Evolutionary conservation across 768 basidiomycete species (phyloP).

Genomic region (Leccinum disarticulatum): DNA sequence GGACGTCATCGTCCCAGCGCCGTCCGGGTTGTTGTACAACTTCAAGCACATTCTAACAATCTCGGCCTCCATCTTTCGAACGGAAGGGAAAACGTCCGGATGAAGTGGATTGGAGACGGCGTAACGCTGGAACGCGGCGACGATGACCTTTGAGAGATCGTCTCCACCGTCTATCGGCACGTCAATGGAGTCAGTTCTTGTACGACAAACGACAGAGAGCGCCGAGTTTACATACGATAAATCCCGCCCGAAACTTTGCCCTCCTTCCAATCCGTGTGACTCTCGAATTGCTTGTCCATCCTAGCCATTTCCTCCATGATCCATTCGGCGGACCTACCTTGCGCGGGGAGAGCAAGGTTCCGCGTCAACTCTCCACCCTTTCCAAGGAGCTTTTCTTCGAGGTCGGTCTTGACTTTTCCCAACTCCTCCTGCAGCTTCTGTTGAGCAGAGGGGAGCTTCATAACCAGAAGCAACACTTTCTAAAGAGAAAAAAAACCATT

Average conservation of each 20-base stretch:
- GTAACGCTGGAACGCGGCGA: slow-evolving; percentile 78
- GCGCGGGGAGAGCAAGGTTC: slow-evolving; percentile 62
- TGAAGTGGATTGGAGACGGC: slow-evolving; percentile 89
- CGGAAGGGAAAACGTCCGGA: slow-evolving; percentile 88
- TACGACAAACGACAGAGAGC: neutral
- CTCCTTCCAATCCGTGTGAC: slow-evolving; percentile 53
- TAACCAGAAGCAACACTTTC: slow-evolving; percentile 54
- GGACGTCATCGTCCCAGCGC: slow-evolving; percentile 90
- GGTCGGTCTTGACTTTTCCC: slow-evolving; percentile 58
- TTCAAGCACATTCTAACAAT: slow-evolving; percentile 84
- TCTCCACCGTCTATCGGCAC: slow-evolving; percentile 68
- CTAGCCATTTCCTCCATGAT: slow-evolving; percentile 75
- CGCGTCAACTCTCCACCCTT: slow-evolving; percentile 60
- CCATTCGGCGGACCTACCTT: slow-evolving; percentile 69
- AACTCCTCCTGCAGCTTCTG: slow-evolving; percentile 63
- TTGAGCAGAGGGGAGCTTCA: slow-evolving; percentile 61
- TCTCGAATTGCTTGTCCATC: slow-evolving; percentile 64
- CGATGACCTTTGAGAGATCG: slow-evolving; percentile 75
- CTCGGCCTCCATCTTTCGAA: slow-evolving; percentile 97
- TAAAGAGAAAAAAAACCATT: slow-evolving; percentile 24
- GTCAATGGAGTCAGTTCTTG: too few relatives aligned
- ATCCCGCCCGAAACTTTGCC: slow-evolving; percentile 85
- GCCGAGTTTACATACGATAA: slow-evolving; percentile 63
- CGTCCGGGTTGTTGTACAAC: slow-evolving; percentile 81
- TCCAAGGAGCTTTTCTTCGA: slow-evolving; percentile 68